Evolutionary conservation across 164 flowering plant species (phyloP).

Genomic region (Vitis cinerea): DNA sequence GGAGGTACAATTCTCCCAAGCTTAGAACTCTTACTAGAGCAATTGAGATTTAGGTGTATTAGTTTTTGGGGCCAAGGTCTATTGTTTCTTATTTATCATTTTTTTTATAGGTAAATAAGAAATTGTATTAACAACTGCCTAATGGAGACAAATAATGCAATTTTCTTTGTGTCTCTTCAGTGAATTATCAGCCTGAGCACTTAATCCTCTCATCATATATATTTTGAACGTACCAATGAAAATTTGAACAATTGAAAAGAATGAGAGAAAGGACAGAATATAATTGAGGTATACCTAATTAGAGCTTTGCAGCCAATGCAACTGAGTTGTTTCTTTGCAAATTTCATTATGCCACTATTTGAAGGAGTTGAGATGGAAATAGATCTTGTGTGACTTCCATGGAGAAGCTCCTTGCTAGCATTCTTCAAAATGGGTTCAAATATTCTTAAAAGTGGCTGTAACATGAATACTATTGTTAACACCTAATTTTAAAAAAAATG

Average conservation of each 20-base stretch:
- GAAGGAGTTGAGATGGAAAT: slow-evolving; percentile 95
- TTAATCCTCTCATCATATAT: too few species aligned
- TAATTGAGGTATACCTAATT: slow-evolving; percentile 45
- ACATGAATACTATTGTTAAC: slow-evolving; percentile 9
- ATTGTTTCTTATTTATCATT: too few species aligned
- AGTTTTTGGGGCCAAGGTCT: too few species aligned
- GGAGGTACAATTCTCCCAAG: too few species aligned
- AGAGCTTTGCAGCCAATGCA: slow-evolving; percentile 95
- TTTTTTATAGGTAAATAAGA: too few species aligned
- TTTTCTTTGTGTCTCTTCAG: too few species aligned
- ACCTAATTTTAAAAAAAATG: background rate
- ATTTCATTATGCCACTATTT: slow-evolving; percentile 90
- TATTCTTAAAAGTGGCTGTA: slow-evolving; percentile 88
- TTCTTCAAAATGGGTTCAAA: slow-evolving; percentile 96
- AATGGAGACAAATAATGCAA: too few species aligned
- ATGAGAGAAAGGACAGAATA: background rate
- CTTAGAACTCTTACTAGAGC: too few species aligned
- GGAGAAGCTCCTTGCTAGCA: slow-evolving; percentile 91
- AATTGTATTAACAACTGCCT: too few species aligned
- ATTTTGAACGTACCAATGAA: background rate
- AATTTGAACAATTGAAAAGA: background rate
- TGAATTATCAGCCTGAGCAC: too few species aligned
- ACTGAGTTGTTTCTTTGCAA: slow-evolving; percentile 85
- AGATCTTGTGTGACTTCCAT: slow-evolving; percentile 91
- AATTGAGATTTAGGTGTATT: too few species aligned